Conservation (phyloP, 768 basidiomycete species). For the Xerocomellus amylosporus region DNA sequence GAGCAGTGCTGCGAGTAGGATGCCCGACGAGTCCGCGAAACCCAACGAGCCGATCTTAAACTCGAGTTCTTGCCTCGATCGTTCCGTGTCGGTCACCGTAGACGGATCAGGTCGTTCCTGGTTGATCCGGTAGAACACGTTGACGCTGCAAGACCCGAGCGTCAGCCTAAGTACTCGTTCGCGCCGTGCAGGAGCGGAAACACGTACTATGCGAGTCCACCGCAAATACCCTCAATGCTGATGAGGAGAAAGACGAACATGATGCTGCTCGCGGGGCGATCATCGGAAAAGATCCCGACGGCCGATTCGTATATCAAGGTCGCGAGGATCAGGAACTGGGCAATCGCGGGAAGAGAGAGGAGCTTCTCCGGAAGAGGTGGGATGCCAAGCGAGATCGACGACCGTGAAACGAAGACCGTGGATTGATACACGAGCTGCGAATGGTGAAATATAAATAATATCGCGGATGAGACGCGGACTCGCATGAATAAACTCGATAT, state of each 20-base stretch:
- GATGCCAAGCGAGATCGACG: slow-evolving; percentile 81
- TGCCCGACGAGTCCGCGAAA: slow-evolving; percentile 78
- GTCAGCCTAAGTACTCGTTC: not conserved
- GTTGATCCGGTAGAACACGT: slow-evolving; percentile 81
- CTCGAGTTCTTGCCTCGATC: slow-evolving; percentile 73
- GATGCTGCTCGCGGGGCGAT: slow-evolving; percentile 47
- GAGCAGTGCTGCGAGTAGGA: slow-evolving; percentile 41
- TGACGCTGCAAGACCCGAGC: slow-evolving; percentile 54
- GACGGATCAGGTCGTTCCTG: slow-evolving; percentile 58
- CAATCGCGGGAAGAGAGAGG: slow-evolving; percentile 71
- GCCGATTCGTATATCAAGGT: slow-evolving; percentile 65
- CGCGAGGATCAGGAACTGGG: slow-evolving; percentile 65
- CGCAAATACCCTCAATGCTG: slow-evolving; percentile 87
- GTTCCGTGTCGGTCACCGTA: slow-evolving; percentile 50
- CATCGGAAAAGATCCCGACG: slow-evolving; percentile 57
- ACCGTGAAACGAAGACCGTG: slow-evolving; percentile 91
- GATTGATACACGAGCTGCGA: slow-evolving; percentile 78
- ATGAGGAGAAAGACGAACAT: slow-evolving; percentile 71
- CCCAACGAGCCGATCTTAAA: slow-evolving; percentile 91
- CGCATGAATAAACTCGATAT: slow-evolving; percentile 3
- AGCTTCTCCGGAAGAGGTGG: slow-evolving; percentile 70
- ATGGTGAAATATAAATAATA: not conserved
- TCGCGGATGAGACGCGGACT: slow-evolving; percentile 2
- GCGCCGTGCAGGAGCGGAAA: not conserved
- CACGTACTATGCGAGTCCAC: slow-evolving; percentile 85